Evolutionary conservation across 1,139 yeast species (phyloP).

Genomic region (Blastobotrys elegans): DNA sequence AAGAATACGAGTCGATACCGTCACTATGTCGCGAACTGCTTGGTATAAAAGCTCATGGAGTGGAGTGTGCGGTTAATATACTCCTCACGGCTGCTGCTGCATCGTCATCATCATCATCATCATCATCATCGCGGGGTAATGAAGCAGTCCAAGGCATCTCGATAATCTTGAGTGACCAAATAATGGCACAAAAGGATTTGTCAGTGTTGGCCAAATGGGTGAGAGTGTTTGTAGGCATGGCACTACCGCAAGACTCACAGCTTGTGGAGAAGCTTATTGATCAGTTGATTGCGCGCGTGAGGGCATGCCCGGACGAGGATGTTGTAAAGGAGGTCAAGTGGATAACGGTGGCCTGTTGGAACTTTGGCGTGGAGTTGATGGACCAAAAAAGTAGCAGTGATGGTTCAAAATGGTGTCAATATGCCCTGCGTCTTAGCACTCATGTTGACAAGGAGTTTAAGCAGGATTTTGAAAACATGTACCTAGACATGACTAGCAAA

Average conservation of each 20-base stretch:
- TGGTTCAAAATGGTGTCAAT: constrained; percentile 6
- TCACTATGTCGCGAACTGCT: constrained; percentile 4
- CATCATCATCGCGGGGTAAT: too few species aligned
- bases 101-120: background rate
- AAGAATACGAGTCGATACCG: background rate
- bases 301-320: background rate
- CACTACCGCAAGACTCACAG: background rate
- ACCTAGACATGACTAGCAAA: background rate
- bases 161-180: constrained; percentile 1
- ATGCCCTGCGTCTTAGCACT: background rate
- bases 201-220: background rate
- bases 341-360: constrained; percentile 7
- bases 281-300: background rate
- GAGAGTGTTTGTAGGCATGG: constrained; percentile 2
- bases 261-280: background rate
- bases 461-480: constrained; percentile 1
- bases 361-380: background rate
- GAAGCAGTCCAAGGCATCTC: background rate
- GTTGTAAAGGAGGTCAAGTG: constrained; percentile 1
- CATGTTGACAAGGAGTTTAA: background rate
- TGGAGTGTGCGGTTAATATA: constrained; percentile 1
- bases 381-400: background rate
- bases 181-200: background rate
- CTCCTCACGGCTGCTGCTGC: constrained; percentile 1
- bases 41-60: background rate